Evolutionary conservation across 805 yeast species (phyloP), one percentile per base, ranked within the genome.

Genomic region (Kodamaea sagamina): DNA sequence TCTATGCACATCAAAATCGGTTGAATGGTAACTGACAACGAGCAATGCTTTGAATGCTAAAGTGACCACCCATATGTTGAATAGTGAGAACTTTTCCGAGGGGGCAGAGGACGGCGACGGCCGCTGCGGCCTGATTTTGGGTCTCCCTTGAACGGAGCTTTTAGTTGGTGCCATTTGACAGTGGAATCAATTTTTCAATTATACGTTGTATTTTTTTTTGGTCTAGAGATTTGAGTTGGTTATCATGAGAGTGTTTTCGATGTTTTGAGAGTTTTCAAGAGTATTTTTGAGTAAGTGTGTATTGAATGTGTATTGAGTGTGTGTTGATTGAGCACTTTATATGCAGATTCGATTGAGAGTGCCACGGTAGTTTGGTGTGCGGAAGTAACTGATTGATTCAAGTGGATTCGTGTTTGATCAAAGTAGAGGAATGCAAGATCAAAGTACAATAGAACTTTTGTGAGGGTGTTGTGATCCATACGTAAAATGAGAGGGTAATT

Each of bases 1-100:
- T 46, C 99, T 72, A 63, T 93, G 99, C 17, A 93, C 99, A 60
- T 93, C 99, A 55, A 93, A 92, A 62, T 93, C 99, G 0, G 98
- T 93, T 9, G 97, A 90, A 52, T 80, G 89, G 63, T 92, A 93
- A 1, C 92, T 89, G 6, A 86, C 52, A 3, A 61, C 46, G 10
- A 70, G 54, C 16, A 70, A 56, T 6, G 59, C 51, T 43, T 71
- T 71, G 29, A 70, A 54, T 24, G 64, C 64, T 9, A 67, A 50
- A 2, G 67, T 50, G 6, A 67, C 55, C 24, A 62, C 50, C 74
- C 75, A 69, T 13, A 70, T 53, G 47, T 68, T 67, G 21, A 54
- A 36, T 21, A 71, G 53, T 12, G 40, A 32, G 38, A 22, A 40
- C 24, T 21, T 38, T 4, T 38, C 34, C 19, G 2, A 3, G 3